Percentiles rank a stretch among this genome's conserved stretches.
Conservation (phyloP, 345 rosid species). For the Pistacia integerrima region DNA sequence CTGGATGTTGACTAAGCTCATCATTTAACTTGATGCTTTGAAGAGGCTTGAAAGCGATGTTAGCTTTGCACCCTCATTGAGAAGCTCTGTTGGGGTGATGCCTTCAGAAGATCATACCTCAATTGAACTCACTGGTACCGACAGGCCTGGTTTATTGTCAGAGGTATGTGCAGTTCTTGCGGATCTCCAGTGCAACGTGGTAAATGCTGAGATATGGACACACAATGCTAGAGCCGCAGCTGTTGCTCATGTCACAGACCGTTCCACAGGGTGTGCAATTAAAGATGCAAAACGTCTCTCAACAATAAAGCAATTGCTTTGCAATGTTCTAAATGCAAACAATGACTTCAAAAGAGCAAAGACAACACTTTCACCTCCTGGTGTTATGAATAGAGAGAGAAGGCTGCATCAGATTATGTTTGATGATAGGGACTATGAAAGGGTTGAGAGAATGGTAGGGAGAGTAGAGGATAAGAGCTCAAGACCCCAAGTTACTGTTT, state of each 20-base stretch:
- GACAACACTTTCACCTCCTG: conserved; percentile 63
- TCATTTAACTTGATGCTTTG: conserved; percentile 16
- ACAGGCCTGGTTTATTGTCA: conserved; percentile 87
- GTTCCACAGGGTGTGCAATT: conserved; percentile 56
- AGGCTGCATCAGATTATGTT: conserved; percentile 95
- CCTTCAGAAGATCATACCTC: conserved; percentile 79
- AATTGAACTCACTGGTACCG: conserved; percentile 79
- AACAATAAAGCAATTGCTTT: conserved; percentile 58
- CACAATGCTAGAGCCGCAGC: conserved; percentile 96
- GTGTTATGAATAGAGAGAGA: conserved; percentile 62
- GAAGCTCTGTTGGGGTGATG: conserved; percentile 77
- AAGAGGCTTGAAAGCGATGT: conserved; percentile 84
- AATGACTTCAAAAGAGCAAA: conserved; percentile 63
- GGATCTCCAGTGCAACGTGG: conserved; percentile 80
- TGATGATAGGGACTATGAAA: conserved; percentile 89
- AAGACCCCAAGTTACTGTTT: conserved; percentile 67
- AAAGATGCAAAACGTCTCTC: conserved; percentile 67
- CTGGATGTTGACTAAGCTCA: background rate
- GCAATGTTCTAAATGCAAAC: conserved; percentile 63
- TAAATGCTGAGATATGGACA: conserved; percentile 92
- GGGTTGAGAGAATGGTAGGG: conserved; percentile 44
- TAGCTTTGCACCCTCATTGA: conserved; percentile 52
- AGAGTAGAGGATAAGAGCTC: conserved; percentile 37
- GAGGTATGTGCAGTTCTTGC: conserved; percentile 93
- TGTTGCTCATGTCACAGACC: conserved; percentile 74